Conservation (phyloP, 164 flowering plant species). For the Vitis rotundifolia region DNA sequence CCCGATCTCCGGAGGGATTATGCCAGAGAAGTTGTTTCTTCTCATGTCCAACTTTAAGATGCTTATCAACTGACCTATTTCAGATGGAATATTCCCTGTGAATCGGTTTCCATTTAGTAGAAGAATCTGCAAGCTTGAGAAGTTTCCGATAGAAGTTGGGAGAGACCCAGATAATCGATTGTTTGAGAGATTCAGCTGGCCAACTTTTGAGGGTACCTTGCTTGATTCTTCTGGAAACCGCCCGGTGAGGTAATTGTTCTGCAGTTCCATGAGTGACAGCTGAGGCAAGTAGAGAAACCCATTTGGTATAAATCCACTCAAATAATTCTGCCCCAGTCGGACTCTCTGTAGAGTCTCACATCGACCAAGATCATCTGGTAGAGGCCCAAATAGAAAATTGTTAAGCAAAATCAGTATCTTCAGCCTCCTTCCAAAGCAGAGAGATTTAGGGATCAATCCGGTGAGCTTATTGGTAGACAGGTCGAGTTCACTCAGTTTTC, state of each 20-base stretch:
- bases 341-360: conserved; percentile 49
- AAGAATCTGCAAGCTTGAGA: conserved; percentile 52
- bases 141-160: conserved; percentile 52
- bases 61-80: conserved; percentile 47
- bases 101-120: conserved; percentile 50
- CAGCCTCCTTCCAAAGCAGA: conserved; percentile 52
- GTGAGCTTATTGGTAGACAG: conserved; percentile 68
- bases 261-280: conserved; percentile 52
- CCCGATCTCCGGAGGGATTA: conserved; percentile 50
- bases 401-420: conserved; percentile 47
- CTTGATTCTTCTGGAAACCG: conserved; percentile 25
- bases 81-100: conserved; percentile 56
- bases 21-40: conserved; percentile 57
- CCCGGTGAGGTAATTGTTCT: conserved; percentile 57
- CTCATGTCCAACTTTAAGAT: conserved; percentile 50
- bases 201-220: conserved; percentile 38
- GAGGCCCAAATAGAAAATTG: conserved; percentile 63
- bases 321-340: conserved; percentile 57
- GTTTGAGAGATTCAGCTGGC: conserved; percentile 48
- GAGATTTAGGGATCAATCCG: conserved; percentile 46
- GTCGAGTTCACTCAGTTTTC: conserved; percentile 39
- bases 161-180: conserved; percentile 60
- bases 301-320: conserved; percentile 51
- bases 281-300: conserved; percentile 63
- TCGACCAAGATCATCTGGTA: conserved; percentile 59